Percentiles rank a stretch among this genome's conserved stretches.
Evolutionary conservation across 2,329 filamentous ascomycete species (phyloP).

Genomic region (Delphinella strobiligena): DNA sequence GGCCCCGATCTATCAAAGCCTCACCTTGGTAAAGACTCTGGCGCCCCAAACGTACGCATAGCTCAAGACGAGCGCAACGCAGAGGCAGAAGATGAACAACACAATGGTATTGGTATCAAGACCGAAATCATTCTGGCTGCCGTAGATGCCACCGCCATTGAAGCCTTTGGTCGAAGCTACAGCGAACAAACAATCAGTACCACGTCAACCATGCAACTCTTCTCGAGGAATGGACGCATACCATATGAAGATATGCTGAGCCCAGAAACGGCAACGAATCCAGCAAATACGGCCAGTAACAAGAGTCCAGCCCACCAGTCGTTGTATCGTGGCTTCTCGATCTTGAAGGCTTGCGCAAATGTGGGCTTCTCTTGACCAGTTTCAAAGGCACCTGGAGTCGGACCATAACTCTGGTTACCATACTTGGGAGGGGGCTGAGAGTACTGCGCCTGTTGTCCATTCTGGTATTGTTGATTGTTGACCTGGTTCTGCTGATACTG

Average conservation of each 20-base stretch:
- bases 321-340: conserved; percentile 77
- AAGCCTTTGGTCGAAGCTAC: conserved; percentile 45
- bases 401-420: conserved; percentile 21
- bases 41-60: conserved; percentile 66
- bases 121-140: conserved; percentile 50
- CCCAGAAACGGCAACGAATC: conserved; percentile 65
- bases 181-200: too few relatives aligned
- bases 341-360: conserved; percentile 73
- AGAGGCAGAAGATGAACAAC: conserved; percentile 69
- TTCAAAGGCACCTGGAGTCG: conserved; percentile 14
- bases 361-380: conserved; percentile 33
- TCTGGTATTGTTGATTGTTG: conserved; percentile 11
- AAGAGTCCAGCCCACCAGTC: conserved; percentile 82
- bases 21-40: conserved; percentile 46
- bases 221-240: conserved; percentile 11
- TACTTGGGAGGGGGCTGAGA: conserved; percentile 25
- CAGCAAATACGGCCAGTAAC: conserved; percentile 57
- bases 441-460: conserved; percentile 11
- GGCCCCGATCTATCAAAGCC: too few relatives aligned
- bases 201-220: too few relatives aligned
- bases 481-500: conserved; percentile 17
- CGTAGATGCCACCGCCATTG: conserved; percentile 64
- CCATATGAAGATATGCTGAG: conserved; percentile 63
- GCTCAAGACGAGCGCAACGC: conserved; percentile 61
- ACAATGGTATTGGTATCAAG: conserved; percentile 77